Evolutionary conservation across 495 filamentous ascomycete species (phyloP), one percentile per base, ranked within the genome.

Genomic region (Xylaria sp.): DNA sequence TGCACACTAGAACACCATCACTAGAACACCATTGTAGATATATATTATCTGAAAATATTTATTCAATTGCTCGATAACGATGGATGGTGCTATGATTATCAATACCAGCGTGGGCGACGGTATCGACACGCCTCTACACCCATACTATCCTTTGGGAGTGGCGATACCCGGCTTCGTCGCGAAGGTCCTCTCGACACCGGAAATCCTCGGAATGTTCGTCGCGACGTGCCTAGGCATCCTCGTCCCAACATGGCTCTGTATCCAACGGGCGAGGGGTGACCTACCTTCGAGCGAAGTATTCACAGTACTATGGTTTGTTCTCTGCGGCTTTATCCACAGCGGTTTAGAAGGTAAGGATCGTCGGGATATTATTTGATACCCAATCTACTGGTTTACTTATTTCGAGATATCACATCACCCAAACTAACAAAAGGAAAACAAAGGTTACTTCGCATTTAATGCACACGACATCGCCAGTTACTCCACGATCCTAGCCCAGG

Each of bases 251-350:
- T 81, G 77, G 63, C 8, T 80, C 61, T 52, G 81, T 29, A 77
- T 82, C 44, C 79, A 69, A 41, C 73, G 70, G 19, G 66, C 81
- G 21, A 74, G 79, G 24, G 80, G 80, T n/a, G 59, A 71, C 9
- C 68, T 88, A 37, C 74, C 78, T 58, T 71, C 46, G 2, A 58
- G 71, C 31, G 86, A 90, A 58, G 75, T 83, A 26, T 33, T 76
- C 12, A 82, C 81, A 11, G 77, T 84, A 6, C 68, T 87, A 75
- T 90, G 88, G 87, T 90, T 90, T 77, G 79, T 85, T 37, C 74
- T 88, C 21, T 85, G 86, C 59, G 88, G 88, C 26, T 82, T 68
- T 66, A 88, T 90, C 68, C 88, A 89, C 77, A 44, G 87, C 53
- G 85, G 88, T 76, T 88, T 90, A 70, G 88, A 90, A 78, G 84